phyloP scores from a whole-genome alignment of 2,329 filamentous ascomycete genomes.

The Juglanconis sp. region DNA sequence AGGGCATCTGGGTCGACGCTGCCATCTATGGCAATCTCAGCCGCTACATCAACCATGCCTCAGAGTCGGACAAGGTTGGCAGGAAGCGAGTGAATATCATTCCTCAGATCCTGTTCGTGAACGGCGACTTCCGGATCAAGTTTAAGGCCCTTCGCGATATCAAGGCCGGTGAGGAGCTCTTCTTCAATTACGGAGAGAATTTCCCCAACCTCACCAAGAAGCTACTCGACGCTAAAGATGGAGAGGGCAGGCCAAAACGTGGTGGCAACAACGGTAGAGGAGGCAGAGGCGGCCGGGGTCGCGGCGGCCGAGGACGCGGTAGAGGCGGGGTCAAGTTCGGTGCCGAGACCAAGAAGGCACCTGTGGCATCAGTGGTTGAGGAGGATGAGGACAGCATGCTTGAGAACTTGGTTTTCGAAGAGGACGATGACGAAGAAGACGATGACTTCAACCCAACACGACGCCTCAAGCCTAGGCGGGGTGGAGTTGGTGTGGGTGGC shows the following conservation, averaged over 20 bases:
- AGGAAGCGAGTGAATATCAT: conserved; percentile 50
- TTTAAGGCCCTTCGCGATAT: conserved; percentile 68
- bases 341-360: conserved; percentile 17
- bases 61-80: conserved; percentile 45
- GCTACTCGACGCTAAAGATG: conserved; percentile 42
- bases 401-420: conserved; percentile 9
- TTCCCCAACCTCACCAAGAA: conserved; percentile 61
- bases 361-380: background rate
- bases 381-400: conserved; percentile 5
- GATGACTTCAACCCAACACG: conserved; percentile 18
- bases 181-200: conserved; percentile 76
- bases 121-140: conserved; percentile 72
- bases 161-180: conserved; percentile 69
- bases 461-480: conserved; percentile 4
- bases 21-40: conserved; percentile 76
- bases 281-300: conserved; percentile 8
- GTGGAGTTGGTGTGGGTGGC: conserved; percentile 1
- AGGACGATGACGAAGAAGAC: conserved; percentile 22
- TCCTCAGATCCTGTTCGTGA: conserved; percentile 67
- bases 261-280: conserved; percentile 6
- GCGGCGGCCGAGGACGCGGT: conserved; percentile 16
- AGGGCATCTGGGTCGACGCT: conserved; percentile 68
- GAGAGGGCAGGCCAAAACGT: conserved; percentile 11
- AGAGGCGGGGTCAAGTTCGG: conserved; percentile 13
- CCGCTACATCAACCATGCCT: conserved; percentile 79